Base-by-base conservation (phyloP, 2,329 filamentous ascomycete genomes). In the Fusarium abutilonis region DNA sequence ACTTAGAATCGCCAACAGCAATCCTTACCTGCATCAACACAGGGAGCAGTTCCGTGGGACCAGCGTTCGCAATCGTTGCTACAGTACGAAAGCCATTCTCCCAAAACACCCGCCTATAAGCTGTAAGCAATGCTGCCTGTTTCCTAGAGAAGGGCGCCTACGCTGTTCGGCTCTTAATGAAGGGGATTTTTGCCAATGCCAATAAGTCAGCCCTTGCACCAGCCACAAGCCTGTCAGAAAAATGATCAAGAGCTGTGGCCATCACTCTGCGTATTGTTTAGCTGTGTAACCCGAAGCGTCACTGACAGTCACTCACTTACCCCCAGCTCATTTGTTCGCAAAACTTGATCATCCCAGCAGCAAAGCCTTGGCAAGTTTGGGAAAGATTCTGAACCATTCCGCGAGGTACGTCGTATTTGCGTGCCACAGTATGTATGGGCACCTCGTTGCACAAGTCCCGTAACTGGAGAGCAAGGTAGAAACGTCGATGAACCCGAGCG, bases 261-360 rank as follows among this genome's bases (percentile, higher is more conserved):
- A 93, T 84, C 67, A 89, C 86, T 1, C 87, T 88, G 50, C 39
- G 64, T 15, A 9, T 28, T 32, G 9, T 42, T 73, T 49, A 71
- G 61, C 19, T 26, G n/a, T 35, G 31, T 19, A 28, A 35, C 38
- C 11, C 9, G 17, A 40, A 8, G 8, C 13, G n/a, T 36, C 19
- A 6, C 13, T 19, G 40, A 28, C 19, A 15, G 40, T 9, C 7
- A 75, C 79, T 67, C 69, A 84, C 79, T 67, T 69, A 84, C 82
- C 84, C 85, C 89, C 89, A 92, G 3, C 83, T 86, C 90, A 93
- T 92, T 15, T 86, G 82, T 64, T 91, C 83, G 70, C 90, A 93
- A 70, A 93, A 93, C 64, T 90, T 92, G 57, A 93, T 86, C 80
- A 92, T 91, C 4, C 89, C 89, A 2, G 89, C 88, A 4, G 89